phyloP scores from a whole-genome alignment of 345 rosid species.

The Clarkia xantiana region DNA sequence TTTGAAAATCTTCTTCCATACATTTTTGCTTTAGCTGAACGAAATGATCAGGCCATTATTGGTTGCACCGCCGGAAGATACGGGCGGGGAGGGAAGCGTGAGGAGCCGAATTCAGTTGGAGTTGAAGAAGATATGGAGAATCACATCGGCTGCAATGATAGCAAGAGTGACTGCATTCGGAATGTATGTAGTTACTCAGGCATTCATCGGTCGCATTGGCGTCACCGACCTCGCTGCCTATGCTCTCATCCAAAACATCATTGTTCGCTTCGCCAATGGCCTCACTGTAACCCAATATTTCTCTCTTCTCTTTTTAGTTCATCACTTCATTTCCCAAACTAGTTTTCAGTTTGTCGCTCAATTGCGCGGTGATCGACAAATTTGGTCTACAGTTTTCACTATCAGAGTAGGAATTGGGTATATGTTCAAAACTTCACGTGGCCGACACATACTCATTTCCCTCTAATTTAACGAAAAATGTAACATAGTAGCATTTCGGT shows the following conservation, averaged over 20 bases:
- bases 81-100: conserved; percentile 6
- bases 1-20: no score
- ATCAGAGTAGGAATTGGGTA: no score
- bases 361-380: no score
- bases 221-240: conserved; percentile 10
- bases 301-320: not conserved
- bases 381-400: no score
- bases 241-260: conserved; percentile 11
- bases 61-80: no score
- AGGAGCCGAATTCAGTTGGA: conserved; percentile 30
- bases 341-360: no score
- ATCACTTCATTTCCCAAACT: not conserved
- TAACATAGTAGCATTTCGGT: no score
- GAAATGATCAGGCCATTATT: no score
- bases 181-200: conserved; percentile 12
- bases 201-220: conserved; percentile 11
- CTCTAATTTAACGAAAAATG: no score
- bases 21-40: no score
- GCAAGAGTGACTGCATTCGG: conserved; percentile 9
- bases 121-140: conserved; percentile 15
- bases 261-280: conserved; percentile 10
- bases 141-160: conserved; percentile 13
- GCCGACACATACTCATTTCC: no score
- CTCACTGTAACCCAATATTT: conserved; percentile 5
- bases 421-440: no score